phyloP scores from a whole-genome alignment of 2,329 filamentous ascomycete genomes.

The Trichophyton verrucosum region DNA sequence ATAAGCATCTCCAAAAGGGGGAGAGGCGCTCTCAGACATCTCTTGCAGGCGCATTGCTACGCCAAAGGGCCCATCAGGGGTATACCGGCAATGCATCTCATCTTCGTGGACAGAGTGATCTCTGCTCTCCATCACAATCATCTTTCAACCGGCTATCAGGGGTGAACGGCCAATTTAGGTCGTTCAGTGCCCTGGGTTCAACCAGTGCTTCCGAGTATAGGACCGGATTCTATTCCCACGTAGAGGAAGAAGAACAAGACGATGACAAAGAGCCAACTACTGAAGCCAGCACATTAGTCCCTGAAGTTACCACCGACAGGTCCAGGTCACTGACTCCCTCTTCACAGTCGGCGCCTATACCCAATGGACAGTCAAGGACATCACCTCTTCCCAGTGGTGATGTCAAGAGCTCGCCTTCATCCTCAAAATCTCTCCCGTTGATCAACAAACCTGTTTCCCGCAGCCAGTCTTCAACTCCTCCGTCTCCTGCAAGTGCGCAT shows the following conservation, averaged over 20 bases:
- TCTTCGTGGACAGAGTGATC: conserved; percentile 50
- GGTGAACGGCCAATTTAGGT: conserved; percentile 41
- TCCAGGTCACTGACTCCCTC: not conserved
- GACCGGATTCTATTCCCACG: conserved; percentile 13
- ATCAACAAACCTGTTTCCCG: conserved; percentile 17
- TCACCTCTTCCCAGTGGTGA: conserved; percentile 7
- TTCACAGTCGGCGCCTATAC: not conserved
- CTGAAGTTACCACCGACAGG: not conserved
- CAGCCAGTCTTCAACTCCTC: conserved; percentile 30
- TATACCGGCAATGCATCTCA: conserved; percentile 33
- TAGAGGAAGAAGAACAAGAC: not conserved
- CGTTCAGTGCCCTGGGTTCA: conserved; percentile 47
- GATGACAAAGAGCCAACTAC: not conserved
- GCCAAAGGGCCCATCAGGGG: conserved; percentile 28
- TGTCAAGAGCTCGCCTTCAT: conserved; percentile 17
- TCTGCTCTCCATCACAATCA: conserved; percentile 36
- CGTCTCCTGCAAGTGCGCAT: conserved; percentile 58
- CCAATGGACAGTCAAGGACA: conserved; percentile 12
- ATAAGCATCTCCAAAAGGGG: conserved; percentile 30
- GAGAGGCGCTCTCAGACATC: conserved; percentile 21
- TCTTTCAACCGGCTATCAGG: conserved; percentile 19
- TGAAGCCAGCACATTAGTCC: not conserved
- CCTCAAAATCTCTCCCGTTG: conserved; percentile 19
- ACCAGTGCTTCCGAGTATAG: conserved; percentile 22
- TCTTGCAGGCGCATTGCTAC: conserved; percentile 21